Evolutionary conservation across 768 basidiomycete genomes (phyloP), one percentile per base, ranked within the genome.

Genomic region (Lactifluus subvellereus): DNA sequence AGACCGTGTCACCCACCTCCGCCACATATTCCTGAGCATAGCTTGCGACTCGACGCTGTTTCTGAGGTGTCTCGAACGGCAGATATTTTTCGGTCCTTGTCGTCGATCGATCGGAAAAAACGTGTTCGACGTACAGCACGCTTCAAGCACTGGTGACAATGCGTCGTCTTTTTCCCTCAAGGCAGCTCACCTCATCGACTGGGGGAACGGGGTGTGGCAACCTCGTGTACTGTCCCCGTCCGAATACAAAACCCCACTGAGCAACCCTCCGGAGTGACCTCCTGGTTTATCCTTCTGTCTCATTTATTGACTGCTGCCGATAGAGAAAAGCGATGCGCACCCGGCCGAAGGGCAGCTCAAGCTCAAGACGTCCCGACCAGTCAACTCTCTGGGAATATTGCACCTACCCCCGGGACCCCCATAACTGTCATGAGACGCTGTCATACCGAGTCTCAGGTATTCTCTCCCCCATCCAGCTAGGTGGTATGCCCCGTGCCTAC

Each of bases 201-300:
- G 38, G 32, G 20, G 30, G 50, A 30, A 14, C 27, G 43, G 43
- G 8, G 32, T 45, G 54, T 10, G 20, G 18, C 35, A 54, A 40
- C 57, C 51, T 59, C 62, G 30, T 63, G 57, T 47, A 14, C 16
- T 5, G 3, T 7, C 37, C 47, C 20, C 33, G 11, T 32, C n/a
- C n/a, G 45, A 42, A 30, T 40, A 48, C 57, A 63, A 54, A 63
- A 63, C 20, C 14, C 30, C 45, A 16, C 20, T 5, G 35, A 48
- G 30, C 27, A 38, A 35, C 16, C 18, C 35, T 7, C n/a, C 20
- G 10, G 14, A 37, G 32, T n/a, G 32, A 33, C 40, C 30, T 2
- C 20, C 45, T 20, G 48, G 30, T 30, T 40, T 42, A 30, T 13
- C 32, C 37, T 32, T 48, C 30, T 32, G 8, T 6, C 40, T 58